phyloP scores from a whole-genome alignment of 768 basidiomycete genomes.

The Xerocomellus dryophilus region DNA sequence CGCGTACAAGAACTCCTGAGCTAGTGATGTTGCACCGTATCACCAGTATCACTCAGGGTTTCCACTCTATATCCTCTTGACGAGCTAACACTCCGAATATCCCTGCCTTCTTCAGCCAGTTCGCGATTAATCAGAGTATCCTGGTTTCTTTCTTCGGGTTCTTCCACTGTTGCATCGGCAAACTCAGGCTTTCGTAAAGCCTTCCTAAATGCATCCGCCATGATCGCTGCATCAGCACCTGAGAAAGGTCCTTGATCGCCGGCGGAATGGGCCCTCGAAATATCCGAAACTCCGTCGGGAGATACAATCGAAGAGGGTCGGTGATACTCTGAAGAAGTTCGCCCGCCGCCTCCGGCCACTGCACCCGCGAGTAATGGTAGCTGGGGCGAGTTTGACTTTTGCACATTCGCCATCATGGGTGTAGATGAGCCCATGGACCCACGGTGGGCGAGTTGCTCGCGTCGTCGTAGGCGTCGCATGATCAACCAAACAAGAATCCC shows the following conservation, averaged over 20 bases:
- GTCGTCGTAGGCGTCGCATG: constrained; percentile 62
- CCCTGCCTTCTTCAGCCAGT: constrained; percentile 85
- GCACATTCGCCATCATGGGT: constrained; percentile 76
- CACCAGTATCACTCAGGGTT: constrained; percentile 55
- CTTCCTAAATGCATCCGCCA: constrained; percentile 89
- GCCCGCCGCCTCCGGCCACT: constrained; percentile 33
- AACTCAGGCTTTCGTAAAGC: constrained; percentile 89
- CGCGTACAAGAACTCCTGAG: constrained; percentile 36
- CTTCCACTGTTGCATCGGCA: constrained; percentile 63
- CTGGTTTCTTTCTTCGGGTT: constrained; percentile 44
- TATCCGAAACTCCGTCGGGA: constrained; percentile 75
- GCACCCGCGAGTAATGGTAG: constrained; percentile 46
- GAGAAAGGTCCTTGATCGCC: constrained; percentile 72
- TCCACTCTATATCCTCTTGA: constrained; percentile 79
- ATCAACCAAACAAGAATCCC: constrained; percentile 71
- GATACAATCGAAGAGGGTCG: constrained; percentile 42
- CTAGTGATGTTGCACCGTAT: constrained; percentile 46
- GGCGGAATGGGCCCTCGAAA: constrained; percentile 56
- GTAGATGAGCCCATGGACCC: constrained; percentile 77
- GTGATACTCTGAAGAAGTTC: constrained; percentile 31
- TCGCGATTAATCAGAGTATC: constrained; percentile 58
- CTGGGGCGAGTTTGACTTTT: constrained; percentile 38
- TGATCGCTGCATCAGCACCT: constrained; percentile 84
- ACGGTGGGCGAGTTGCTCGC: constrained; percentile 50
- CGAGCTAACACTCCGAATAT: constrained; percentile 79